Evolutionary conservation across 2,329 filamentous ascomycete species (phyloP), one percentile per base, ranked within the genome.

Genomic region (Cercospora sojina): DNA sequence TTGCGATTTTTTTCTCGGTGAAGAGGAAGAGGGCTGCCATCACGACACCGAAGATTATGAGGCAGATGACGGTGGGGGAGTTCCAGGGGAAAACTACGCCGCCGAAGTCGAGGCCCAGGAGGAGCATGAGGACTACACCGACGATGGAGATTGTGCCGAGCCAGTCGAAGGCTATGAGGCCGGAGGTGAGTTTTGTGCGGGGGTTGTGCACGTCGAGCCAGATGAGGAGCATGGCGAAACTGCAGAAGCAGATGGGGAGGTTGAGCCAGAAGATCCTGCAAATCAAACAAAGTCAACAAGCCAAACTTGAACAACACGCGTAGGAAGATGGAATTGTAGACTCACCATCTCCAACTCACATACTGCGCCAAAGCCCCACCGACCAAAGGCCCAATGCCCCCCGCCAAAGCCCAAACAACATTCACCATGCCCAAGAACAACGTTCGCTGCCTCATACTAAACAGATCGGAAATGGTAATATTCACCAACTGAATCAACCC

Each of bases 1-100:
- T 81, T 3, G 89, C 89, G 8, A 91, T 73, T 62, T 83, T 83
- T 76, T 84, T 85, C 77, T 93, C 90, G 70, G 86, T 85, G 68
- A 87, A 67, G 49, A 90, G 74, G 73, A 92, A 87, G 0, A 82
- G 74, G 32, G 80, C 75, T 4, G 81, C 79, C 78, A 84, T 82
- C 3, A 82, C 59, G 7, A 75, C 72, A 0, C 85, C 85, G 55
- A 86, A 81, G 0, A 86, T 78, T 10, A 87, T 80, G 5, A 87
- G 74, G 47, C 83, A 84, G 51, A 87, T 84, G 10, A 87, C 83
- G 62, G 84, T 85, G 0, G 83, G 77, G 1, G 83, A 85, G 65
- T 77, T 77, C 85, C 85, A 87, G 0, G 85, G 80, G 60, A 84
- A 85, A 0, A 81, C 77, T 3, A 79, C 80, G 18, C 84, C 85